phyloP scores from a whole-genome alignment of 441 rosid genomes.

The Biscutella laevigata region DNA sequence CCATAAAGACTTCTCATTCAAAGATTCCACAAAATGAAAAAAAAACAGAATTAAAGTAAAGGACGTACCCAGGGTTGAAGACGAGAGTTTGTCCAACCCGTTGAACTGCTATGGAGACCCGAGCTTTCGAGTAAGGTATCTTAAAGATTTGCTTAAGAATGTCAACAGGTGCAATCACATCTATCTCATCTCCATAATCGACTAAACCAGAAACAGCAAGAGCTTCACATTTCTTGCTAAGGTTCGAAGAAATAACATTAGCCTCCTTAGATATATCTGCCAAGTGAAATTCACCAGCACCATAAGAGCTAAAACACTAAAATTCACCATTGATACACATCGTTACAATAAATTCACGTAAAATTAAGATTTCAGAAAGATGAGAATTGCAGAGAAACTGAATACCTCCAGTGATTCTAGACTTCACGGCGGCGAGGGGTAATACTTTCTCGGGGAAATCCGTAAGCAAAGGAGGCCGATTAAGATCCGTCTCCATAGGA shows the following conservation, averaged over 20 bases:
- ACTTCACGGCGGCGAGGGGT: conserved; percentile 50
- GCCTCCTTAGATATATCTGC: conserved; percentile 67
- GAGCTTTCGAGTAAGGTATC: conserved; percentile 90
- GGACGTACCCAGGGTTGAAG: conserved; percentile 67
- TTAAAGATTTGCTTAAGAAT: conserved; percentile 89
- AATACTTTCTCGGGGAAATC: conserved; percentile 60
- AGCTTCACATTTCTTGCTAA: conserved; percentile 71
- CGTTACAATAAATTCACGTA: not conserved
- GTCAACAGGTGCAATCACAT: conserved; percentile 83
- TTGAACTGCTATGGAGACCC: conserved; percentile 81
- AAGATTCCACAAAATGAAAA: not conserved
- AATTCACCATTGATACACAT: too few relatives aligned
- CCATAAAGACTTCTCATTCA: conserved; percentile 4
- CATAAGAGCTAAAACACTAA: too few relatives aligned
- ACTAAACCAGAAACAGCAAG: conserved; percentile 88
- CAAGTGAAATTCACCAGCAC: conserved; percentile 9
- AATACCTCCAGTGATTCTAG: conserved; percentile 50
- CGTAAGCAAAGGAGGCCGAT: conserved; percentile 50
- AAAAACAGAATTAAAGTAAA: conserved; percentile 5
- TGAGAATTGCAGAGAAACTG: not conserved
- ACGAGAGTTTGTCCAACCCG: conserved; percentile 93
- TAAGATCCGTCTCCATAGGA: conserved; percentile 78
- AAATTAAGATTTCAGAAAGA: not conserved
- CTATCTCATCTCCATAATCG: conserved; percentile 89
- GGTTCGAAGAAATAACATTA: conserved; percentile 52